Conservation (phyloP, 192 early-diverging fungal genomes). For the Rhizophagus clarus region DNA sequence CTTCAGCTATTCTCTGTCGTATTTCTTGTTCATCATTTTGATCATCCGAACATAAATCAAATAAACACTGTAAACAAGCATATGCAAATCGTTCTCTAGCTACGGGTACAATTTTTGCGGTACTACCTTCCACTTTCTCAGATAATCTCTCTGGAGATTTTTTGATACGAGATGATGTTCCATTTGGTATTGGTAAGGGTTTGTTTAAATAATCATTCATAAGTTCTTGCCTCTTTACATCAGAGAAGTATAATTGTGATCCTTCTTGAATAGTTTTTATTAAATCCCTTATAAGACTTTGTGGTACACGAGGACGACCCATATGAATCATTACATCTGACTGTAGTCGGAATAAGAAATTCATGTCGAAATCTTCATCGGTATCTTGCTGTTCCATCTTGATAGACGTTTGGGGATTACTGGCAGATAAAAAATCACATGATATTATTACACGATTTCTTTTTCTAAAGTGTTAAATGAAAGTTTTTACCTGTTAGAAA, state of each 20-base stretch:
- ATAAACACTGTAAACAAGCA: slow-evolving; percentile 62
- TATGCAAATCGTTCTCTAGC: slow-evolving; percentile 70
- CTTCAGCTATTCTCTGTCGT: slow-evolving; percentile 60
- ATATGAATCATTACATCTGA: slow-evolving; percentile 69
- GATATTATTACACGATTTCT: no score
- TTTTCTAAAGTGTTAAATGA: no score
- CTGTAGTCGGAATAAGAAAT: slow-evolving; percentile 63
- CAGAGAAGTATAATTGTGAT: slow-evolving; percentile 46
- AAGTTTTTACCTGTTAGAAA: slow-evolving; percentile 56
- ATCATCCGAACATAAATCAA: slow-evolving; percentile 61
- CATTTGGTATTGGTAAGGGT: slow-evolving; percentile 1
- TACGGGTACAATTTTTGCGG: slow-evolving; percentile 61
- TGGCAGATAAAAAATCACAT: slow-evolving; percentile 34
- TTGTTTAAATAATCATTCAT: slow-evolving; percentile 6
- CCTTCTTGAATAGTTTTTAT: slow-evolving; percentile 61
- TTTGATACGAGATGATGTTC: not conserved
- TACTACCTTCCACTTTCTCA: slow-evolving; percentile 44
- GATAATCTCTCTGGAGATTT: not conserved
- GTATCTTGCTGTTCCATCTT: slow-evolving; percentile 63
- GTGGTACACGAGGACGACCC: slow-evolving; percentile 64
- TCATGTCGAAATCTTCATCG: slow-evolving; percentile 78
- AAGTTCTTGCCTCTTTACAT: slow-evolving; percentile 28
- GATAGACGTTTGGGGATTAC: slow-evolving; percentile 50
- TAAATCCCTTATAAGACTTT: slow-evolving; percentile 54
- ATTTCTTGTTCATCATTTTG: slow-evolving; percentile 42